Evolutionary conservation across 768 basidiomycete species (phyloP).

Genomic region (Lepiota subincarnata): DNA sequence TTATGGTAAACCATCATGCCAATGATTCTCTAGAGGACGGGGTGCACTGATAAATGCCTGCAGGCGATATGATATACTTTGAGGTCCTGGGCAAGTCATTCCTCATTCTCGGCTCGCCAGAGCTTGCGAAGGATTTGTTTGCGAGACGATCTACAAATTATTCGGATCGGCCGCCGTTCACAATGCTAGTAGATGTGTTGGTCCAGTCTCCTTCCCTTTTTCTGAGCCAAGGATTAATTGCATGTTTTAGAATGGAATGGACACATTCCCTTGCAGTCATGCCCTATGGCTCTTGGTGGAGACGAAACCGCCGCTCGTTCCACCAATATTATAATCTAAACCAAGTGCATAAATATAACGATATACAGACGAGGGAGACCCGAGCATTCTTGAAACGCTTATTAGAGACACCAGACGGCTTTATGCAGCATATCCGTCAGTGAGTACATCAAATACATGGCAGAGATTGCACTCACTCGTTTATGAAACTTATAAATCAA

Average conservation of each 20-base stretch:
- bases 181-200: slow-evolving; percentile 3
- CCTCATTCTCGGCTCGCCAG: slow-evolving; percentile 1
- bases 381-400: slow-evolving; percentile 36
- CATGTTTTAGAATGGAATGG: slow-evolving; percentile 21
- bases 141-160: slow-evolving; percentile 10
- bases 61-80: slow-evolving; percentile 3
- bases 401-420: slow-evolving; percentile 27
- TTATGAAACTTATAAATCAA: no score
- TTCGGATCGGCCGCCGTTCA: slow-evolving; percentile 2
- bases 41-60: not conserved
- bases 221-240: not conserved
- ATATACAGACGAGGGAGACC: slow-evolving; percentile 35
- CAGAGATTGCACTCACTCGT: no score
- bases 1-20: not conserved
- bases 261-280: slow-evolving; percentile 35
- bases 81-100: slow-evolving; percentile 2
- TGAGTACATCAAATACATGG: not conserved
- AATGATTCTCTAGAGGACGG: not conserved
- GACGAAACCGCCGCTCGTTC: slow-evolving; percentile 39
- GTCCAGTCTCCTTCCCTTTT: not conserved
- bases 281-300: slow-evolving; percentile 35
- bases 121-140: not conserved
- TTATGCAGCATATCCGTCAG: not conserved
- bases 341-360: slow-evolving; percentile 30
- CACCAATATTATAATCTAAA: slow-evolving; percentile 39